A percentile compares a stretch with the other conserved stretches of the same genome.
Conservation (phyloP, 192 early-diverging fungal genomes). For the Piromyces finnis region DNA sequence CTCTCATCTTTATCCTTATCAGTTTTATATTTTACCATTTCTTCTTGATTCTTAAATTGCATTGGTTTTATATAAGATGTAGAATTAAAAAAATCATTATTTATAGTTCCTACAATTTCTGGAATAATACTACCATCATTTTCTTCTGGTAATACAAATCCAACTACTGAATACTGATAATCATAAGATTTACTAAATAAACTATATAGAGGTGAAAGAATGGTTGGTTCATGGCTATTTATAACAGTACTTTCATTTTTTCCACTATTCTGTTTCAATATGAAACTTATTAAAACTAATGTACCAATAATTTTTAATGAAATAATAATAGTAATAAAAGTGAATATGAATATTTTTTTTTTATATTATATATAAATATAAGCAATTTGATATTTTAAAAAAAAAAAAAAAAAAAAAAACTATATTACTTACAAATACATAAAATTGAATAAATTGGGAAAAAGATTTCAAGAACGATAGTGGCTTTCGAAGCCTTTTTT, state of each 20-base stretch:
- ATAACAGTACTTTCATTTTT: too few species aligned
- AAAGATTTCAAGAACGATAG: background rate
- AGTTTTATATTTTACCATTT: background rate
- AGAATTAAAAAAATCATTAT: background rate
- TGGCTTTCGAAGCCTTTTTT: background rate
- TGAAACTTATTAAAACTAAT: too few species aligned
- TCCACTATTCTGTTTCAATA: too few species aligned
- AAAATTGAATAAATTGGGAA: background rate
- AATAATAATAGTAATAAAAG: too few species aligned
- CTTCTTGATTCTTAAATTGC: background rate
- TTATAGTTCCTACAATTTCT: background rate
- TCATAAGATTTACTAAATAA: background rate
- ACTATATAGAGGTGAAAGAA: too few species aligned
- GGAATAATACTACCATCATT: background rate
- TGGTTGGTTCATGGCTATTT: too few species aligned
- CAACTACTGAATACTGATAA: background rate
- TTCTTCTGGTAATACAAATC: background rate
- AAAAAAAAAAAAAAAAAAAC: background rate
- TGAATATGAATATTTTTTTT: too few species aligned
- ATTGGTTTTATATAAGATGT: background rate
- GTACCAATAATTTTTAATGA: too few species aligned
- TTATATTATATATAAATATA: too few species aligned
- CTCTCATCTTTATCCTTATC: too few species aligned
- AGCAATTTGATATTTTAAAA: too few species aligned
- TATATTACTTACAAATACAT: background rate